Percentiles rank a stretch among this genome's conserved stretches.
These are phyloP conservation scores for Elymus sibiricus DNA, from an alignment of 176 grass and related monocot genomes.

Conservation along the genomic window DNA sequence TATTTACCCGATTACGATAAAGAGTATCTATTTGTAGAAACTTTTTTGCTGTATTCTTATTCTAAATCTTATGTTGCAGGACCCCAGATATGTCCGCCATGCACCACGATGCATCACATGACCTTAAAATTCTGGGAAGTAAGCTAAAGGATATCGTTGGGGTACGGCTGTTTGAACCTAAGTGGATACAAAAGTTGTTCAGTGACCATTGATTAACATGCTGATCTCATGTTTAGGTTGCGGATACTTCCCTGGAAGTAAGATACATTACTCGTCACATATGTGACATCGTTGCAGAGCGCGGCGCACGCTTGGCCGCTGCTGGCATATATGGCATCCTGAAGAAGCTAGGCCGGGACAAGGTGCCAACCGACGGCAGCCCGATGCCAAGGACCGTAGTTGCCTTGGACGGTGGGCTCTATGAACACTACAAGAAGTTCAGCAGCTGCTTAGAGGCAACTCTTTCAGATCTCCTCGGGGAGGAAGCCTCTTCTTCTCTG, in stretches of 20 bases:
- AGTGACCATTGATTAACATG: conserved; percentile 3
- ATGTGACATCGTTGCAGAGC: conserved; percentile 84
- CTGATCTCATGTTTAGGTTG: conserved; percentile 45
- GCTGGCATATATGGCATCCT: conserved; percentile 80
- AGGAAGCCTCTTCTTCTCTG: conserved; percentile 51
- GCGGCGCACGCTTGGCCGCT: conserved; percentile 70
- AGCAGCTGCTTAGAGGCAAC: conserved; percentile 65
- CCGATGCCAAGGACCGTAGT: conserved; percentile 49
- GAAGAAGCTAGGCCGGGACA: conserved; percentile 72
- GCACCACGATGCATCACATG: conserved; percentile 86
- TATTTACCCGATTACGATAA: neutral
- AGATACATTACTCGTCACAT: conserved; percentile 73
- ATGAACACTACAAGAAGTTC: conserved; percentile 88
- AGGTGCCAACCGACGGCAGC: conserved; percentile 20
- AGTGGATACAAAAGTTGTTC: neutral
- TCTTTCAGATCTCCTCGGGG: conserved; percentile 68
- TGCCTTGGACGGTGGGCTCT: conserved; percentile 86
- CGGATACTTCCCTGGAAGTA: conserved; percentile 67
- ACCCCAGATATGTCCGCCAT: conserved; percentile 90
- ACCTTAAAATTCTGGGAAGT: conserved; percentile 65
- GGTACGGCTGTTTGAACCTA: conserved; percentile 39
- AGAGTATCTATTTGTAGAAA: neutral
- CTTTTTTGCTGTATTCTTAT: neutral
- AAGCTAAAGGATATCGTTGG: conserved; percentile 89
- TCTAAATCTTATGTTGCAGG: conserved; percentile 44